Base-by-base conservation (phyloP, 148 eudicot genomes). In the Nepenthes gracilis region DNA sequence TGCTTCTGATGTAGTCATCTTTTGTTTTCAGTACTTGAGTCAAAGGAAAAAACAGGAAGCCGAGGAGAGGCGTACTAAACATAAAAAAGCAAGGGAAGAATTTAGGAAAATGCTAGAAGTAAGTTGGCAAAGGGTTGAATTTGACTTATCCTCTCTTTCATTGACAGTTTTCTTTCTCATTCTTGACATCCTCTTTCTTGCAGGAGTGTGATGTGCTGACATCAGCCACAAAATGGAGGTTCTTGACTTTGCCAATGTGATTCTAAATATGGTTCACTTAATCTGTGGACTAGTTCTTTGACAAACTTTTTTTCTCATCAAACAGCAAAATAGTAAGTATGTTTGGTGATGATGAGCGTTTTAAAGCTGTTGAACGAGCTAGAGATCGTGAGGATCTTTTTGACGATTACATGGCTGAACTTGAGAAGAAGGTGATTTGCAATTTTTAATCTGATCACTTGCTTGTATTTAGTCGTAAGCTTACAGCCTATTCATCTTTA, bases 301-400 rank as follows among this genome's bases (percentile, higher is more conserved):
- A 54, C 36, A 45, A 23, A 23, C 36, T 33, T 36, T 49, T 15
- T 63, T 40, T 57, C 33, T 13, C 11, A 35, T 45, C 59, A 34
- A 59, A 60, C 93, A 94, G 99, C 71, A 86, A 86, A 81, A 90
- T 79, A 50, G 43, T 79, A 54, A 57, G 72, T 55, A 64, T 85
- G 13, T 76, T 94, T 58, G 90, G 86, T 67, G 80, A 83, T 49
- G 99, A 94, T 74, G 97, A 94, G 55, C 92, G 95, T 49, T 94
- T 94, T 57, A 83, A 74, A 69, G 90, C 88, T 63, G 75, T 89
- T 65, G 99, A 94, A 71, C 77, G 95, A 76, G 63, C 59, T 36
- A 83, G 74, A 76, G 97, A 94, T 58, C 85, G 97, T 36, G 95
- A 89, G 75, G 92, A 94, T 64, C 68, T 89, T 66, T 89, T 84